Percentiles rank a stretch among this genome's conserved stretches.
These are phyloP conservation scores for Fusarium sp. DNA, from an alignment of 2,329 filamentous ascomycete genomes.

Conservation along the genomic window DNA sequence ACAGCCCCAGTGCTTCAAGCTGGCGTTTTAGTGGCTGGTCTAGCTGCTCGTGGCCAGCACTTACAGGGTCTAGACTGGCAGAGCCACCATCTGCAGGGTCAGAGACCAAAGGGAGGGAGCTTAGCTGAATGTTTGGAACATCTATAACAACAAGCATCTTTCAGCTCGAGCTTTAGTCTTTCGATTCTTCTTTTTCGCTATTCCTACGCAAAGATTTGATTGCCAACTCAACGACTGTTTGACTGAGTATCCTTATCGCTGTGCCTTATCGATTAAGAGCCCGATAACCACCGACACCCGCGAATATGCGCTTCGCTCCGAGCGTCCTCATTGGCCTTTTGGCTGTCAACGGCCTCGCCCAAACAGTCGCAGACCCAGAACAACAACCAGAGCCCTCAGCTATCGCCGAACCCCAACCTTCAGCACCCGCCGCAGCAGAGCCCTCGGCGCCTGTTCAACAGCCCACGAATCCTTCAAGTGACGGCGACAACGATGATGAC, in stretches of 20 bases:
- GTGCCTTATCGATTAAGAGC: no score
- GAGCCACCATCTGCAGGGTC: conserved; percentile 23
- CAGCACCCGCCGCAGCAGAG: conserved; percentile 23
- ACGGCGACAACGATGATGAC: not conserved
- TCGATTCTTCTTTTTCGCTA: not conserved
- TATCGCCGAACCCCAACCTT: conserved; percentile 24
- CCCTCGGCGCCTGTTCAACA: conserved; percentile 21
- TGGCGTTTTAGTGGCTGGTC: conserved; percentile 22
- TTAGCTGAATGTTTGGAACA: not conserved
- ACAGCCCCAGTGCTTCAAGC: conserved; percentile 16
- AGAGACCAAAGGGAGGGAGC: conserved; percentile 26
- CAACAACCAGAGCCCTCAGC: conserved; percentile 13
- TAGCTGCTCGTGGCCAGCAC: conserved; percentile 9
- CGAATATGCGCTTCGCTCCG: conserved; percentile 30
- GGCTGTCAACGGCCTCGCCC: conserved; percentile 30
- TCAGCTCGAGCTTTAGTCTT: not conserved
- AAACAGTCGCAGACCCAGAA: conserved; percentile 19
- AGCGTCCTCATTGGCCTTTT: conserved; percentile 33
- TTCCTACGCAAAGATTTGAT: not conserved
- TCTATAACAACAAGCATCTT: conserved; percentile 22
- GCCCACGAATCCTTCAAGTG: not conserved
- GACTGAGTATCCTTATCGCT: not conserved
- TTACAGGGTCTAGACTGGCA: conserved; percentile 24
- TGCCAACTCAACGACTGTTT: not conserved
- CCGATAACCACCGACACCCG: not conserved